Evolutionary conservation across 352 stramenopile species (phyloP), one percentile per base, ranked within the genome.

Genomic region (Halophytophthora polymorphica): DNA sequence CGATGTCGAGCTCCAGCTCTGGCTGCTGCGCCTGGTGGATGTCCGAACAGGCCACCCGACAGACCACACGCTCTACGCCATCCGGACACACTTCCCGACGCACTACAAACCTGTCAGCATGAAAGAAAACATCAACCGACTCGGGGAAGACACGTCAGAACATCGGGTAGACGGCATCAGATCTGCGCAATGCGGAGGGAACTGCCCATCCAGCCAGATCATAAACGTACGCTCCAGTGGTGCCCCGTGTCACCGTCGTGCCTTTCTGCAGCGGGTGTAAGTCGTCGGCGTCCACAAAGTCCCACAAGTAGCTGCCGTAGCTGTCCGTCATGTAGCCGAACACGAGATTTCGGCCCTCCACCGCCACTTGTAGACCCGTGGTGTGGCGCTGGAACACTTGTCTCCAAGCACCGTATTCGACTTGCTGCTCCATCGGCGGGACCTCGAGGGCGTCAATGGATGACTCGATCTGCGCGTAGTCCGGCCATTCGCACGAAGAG

Each of bases 251-350:
- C 35, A 61, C 38, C 36, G 34, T 51, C 2, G 47, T 33, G 29
- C 44, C 35, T 18, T 43, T 42, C 3, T 23, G 33, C 14, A 55
- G 38, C 37, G 59, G 53, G 25, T 62, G 42, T 11, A 62, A 29
- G 21, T 61, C 48, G 50, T 67, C 59, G 10, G 49, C 40, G 44
- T 67, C 59, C 1, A 66, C 44, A 25, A 52, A 66, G 40, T 61
- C 58, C 53, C 53, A 61, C 3, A 67, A 18, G n/a, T 51, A 35
- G 6, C 51, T 25, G 35, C 22, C n/a, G 33, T 45, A 43, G 1
- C 14, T 45, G 23, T 33, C 35, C 12, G 45, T 53, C 2, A 61
- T 23, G 22, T 39, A 45, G 45, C 51, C 50, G 33, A 50, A 61
- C 33, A 45, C 54, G 25, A 61, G 14, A 18, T 44, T 25, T 36